Percentiles rank a stretch among this genome's conserved stretches.
phyloP scores from a whole-genome alignment of 257 asterid genomes.

The Scutellaria baicalensis region DNA sequence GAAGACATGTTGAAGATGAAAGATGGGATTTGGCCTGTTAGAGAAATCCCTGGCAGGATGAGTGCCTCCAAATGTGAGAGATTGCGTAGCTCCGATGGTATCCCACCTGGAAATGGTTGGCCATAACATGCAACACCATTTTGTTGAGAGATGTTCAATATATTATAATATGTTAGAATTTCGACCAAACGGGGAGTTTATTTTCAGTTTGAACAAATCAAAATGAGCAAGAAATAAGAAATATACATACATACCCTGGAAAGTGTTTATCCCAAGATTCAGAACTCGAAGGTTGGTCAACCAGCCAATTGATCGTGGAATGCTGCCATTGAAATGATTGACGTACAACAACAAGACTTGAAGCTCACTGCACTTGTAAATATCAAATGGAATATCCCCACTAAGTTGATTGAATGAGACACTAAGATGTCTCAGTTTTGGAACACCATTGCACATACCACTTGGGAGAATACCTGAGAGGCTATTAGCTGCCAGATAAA shows the following conservation, averaged over 20 bases:
- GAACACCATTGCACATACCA: conserved; percentile 2
- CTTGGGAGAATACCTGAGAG: conserved; percentile 22
- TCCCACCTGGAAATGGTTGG: conserved; percentile 20
- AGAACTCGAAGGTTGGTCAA: conserved; percentile 8
- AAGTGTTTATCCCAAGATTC: conserved; percentile 18
- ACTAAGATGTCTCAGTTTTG: not conserved
- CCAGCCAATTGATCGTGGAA: conserved; percentile 21
- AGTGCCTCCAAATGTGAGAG: conserved; percentile 25
- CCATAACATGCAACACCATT: too few species aligned
- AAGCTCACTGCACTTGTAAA: conserved; percentile 25
- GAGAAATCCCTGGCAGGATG: conserved; percentile 13
- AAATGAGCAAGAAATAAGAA: too few species aligned
- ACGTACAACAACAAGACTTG: conserved; percentile 3
- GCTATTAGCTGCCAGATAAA: conserved; percentile 22
- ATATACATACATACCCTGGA: too few species aligned
- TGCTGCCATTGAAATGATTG: conserved; percentile 31
- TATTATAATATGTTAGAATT: too few species aligned
- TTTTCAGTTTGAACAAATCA: too few species aligned
- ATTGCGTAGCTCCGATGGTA: conserved; percentile 38
- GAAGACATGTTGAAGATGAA: conserved; percentile 34
- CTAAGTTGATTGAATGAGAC: conserved; percentile 21
- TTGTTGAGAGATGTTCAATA: too few species aligned
- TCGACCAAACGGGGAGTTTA: too few species aligned
- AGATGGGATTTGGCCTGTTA: conserved; percentile 18
- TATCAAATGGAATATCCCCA: conserved; percentile 21